A percentile compares a stretch with the other conserved stretches of the same genome.
Evolutionary conservation across 108 stramenopile genomes (phyloP).

Genomic region (Skeletonema grethae): DNA sequence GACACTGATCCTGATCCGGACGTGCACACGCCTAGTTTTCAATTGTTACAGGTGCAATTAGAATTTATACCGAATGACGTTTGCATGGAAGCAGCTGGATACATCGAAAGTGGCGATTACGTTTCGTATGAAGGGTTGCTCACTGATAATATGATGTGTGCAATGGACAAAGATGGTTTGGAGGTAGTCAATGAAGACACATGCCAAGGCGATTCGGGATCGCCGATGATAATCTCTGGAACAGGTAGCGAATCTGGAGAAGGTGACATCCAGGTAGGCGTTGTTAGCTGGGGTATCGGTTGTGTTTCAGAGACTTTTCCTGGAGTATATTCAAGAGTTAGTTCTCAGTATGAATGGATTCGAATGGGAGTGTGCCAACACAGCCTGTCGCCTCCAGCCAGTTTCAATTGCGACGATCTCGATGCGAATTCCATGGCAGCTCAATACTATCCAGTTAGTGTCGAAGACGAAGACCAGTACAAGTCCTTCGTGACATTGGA

Average conservation of each 20-base stretch:
- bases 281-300: conserved; percentile 56
- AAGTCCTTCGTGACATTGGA: conserved; percentile 28
- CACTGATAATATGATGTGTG: conserved; percentile 51
- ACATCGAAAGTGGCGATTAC: not conserved
- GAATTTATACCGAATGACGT: conserved; percentile 32
- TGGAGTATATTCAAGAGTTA: conserved; percentile 64
- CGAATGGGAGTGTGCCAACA: conserved; percentile 51
- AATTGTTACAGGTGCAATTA: conserved; percentile 24
- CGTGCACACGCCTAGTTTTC: conserved; percentile 7
- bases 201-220: conserved; percentile 46
- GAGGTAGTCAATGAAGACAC: conserved; percentile 32
- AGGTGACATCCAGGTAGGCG: conserved; percentile 46
- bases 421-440: conserved; percentile 7
- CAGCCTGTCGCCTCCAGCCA: conserved; percentile 31
- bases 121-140: conserved; percentile 7
- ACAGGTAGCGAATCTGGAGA: not conserved
- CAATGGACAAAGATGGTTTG: conserved; percentile 13
- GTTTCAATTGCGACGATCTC: conserved; percentile 24
- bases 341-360: conserved; percentile 67
- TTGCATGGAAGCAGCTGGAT: conserved; percentile 22
- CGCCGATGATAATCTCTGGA: conserved; percentile 33
- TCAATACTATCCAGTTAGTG: not conserved
- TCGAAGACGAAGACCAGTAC: conserved; percentile 7
- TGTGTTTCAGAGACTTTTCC: conserved; percentile 41
- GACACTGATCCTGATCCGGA: conserved; percentile 40